Conservation (phyloP, 2,329 filamentous ascomycete genomes). For the Pseudogymnoascus sp. region DNA sequence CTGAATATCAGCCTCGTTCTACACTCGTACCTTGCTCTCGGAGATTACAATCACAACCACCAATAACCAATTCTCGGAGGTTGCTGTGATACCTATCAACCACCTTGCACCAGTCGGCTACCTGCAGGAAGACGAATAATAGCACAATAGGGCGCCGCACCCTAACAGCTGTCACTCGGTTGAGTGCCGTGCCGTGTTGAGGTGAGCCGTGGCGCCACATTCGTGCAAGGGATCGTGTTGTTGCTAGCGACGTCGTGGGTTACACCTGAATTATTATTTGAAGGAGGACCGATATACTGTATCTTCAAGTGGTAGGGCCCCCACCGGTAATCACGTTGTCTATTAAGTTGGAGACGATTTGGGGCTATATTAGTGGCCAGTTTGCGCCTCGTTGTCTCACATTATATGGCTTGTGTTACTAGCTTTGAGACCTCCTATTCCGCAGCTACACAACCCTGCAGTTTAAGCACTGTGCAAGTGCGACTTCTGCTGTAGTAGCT, state of each 20-base stretch:
- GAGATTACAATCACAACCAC: not conserved
- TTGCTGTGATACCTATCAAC: not conserved
- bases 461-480: not conserved
- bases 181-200: not conserved
- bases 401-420: not conserved
- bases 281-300: not conserved
- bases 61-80: not conserved
- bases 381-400: not conserved
- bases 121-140: not conserved
- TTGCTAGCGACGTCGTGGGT: not conserved
- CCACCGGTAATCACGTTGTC: not conserved
- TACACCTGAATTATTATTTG: not conserved
- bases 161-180: not conserved
- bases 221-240: not conserved
- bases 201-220: not conserved
- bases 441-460: no score
- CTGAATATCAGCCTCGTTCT: not conserved
- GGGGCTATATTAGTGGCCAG: not conserved
- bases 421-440: no score
- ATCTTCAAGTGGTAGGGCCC: not conserved
- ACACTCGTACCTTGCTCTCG: not conserved
- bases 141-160: not conserved
- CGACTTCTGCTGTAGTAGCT: not conserved
- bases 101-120: not conserved
- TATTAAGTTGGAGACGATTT: not conserved